Conservation (phyloP, 1,284 basidiomycete species). For the Vanrija humicola region DNA sequence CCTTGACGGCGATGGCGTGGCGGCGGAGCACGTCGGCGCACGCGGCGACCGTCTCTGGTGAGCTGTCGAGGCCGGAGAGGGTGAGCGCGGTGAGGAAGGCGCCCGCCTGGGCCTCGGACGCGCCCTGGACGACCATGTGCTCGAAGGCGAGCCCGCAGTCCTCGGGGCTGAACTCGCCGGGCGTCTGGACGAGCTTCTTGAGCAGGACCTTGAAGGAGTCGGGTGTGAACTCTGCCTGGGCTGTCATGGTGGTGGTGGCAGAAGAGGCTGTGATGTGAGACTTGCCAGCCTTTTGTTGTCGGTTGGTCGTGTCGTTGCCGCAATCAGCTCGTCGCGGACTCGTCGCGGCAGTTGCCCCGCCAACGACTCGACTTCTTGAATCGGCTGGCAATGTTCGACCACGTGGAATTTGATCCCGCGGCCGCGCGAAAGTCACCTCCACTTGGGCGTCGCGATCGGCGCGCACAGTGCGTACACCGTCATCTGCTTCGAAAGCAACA, state of each 20-base stretch:
- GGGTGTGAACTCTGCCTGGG: conserved; percentile 40
- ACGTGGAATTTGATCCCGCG: no score
- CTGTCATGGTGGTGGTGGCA: conserved; percentile 4
- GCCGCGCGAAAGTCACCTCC: no score
- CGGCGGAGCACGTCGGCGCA: conserved; percentile 69
- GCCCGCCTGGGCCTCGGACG: conserved; percentile 58
- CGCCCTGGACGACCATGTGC: conserved; percentile 57
- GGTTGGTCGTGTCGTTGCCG: no score
- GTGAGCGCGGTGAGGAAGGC: conserved; percentile 79
- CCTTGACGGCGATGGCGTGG: conserved; percentile 58
- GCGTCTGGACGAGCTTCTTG: conserved; percentile 69
- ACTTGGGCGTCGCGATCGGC: no score
- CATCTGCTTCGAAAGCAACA: no score
- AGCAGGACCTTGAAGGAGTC: conserved; percentile 72
- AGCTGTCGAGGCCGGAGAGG: conserved; percentile 66
- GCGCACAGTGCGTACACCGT: no score
- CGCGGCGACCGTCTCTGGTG: conserved; percentile 69
- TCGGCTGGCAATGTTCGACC: no score
- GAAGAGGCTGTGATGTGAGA: no score
- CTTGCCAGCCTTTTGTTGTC: no score
- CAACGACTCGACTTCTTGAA: no score
- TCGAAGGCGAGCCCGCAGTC: conserved; percentile 68
- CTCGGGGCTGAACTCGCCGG: conserved; percentile 65
- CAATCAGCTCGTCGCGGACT: no score
- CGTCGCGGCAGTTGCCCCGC: no score